phyloP scores from a whole-genome alignment of 1,139 yeast species.

The Candida mesenterica region DNA sequence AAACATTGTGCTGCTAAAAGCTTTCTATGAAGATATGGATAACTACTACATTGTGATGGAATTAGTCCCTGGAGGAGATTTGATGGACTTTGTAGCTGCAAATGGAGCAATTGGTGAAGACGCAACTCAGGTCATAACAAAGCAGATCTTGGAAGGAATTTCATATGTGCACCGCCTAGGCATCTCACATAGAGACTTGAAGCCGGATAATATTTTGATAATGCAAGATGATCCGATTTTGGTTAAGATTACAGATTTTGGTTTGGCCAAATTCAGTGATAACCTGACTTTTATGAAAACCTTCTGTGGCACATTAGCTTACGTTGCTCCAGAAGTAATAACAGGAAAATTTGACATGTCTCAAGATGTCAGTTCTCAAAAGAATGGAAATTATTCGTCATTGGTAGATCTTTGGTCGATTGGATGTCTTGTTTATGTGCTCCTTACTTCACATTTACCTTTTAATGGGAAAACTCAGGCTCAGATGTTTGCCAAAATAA shows the following conservation, averaged over 20 bases:
- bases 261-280: slow-evolving; percentile 78
- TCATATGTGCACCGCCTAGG: slow-evolving; percentile 85
- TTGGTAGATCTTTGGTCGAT: slow-evolving; percentile 94
- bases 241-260: slow-evolving; percentile 91
- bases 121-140: slow-evolving; percentile 80
- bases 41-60: slow-evolving; percentile 91
- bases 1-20: slow-evolving; percentile 76
- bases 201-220: slow-evolving; percentile 88
- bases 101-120: slow-evolving; percentile 90
- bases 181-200: slow-evolving; percentile 89
- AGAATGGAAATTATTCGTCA: slow-evolving; percentile 60
- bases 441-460: slow-evolving; percentile 88
- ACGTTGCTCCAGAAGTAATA: slow-evolving; percentile 92
- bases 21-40: slow-evolving; percentile 79
- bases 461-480: slow-evolving; percentile 92
- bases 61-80: slow-evolving; percentile 93
- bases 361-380: slow-evolving; percentile 17
- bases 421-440: slow-evolving; percentile 84
- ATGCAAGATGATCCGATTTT: slow-evolving; percentile 88
- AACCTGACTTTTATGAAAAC: slow-evolving; percentile 80
- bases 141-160: slow-evolving; percentile 81
- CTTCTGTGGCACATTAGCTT: slow-evolving; percentile 87
- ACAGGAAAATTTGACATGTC: slow-evolving; percentile 58
- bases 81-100: slow-evolving; percentile 93
- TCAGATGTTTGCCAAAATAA: slow-evolving; percentile 72